Evolutionary conservation across 371 early-diverging fungal genomes (phyloP), one percentile per base, ranked within the genome.

Genomic region (Parasitella parasitica): DNA sequence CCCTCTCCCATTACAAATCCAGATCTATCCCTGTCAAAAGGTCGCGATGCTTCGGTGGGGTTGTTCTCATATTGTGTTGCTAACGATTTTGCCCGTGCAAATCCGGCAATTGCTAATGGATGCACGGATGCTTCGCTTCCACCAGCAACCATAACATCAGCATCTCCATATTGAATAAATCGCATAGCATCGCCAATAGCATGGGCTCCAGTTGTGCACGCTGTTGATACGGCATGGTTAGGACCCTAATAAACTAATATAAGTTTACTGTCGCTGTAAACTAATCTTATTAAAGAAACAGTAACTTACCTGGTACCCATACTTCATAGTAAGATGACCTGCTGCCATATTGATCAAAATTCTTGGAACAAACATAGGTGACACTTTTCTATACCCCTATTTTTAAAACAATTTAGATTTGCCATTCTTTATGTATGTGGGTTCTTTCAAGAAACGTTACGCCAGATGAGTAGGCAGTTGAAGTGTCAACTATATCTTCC

Each of bases 1-100:
- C 98, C 98, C 66, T 97, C 98, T 6, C 96, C 95, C 61, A 97
- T 94, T 1, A 97, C 98, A 71, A 97, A 97, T 11, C 98, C 98
- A 61, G 87, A 86, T 1, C 98, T 83, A 49, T 87, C 86, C 9
- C 54, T 64, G 72, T 97, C 97, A 76, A 97, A 97, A 0, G 98
- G 98, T 20, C 97, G 82, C 13, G 95, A 95, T 0, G 96, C 86
- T 30, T 81, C 75, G 12, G 76, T 61, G 0, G 97, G 98, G 1
- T 59, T 55, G 39, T 92, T 89, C 67, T 96, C 95, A 69, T 75
- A 94, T 1, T 72, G 73, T 1, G 93, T 84, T 2, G 90, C 89
- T 34, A 97, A 78, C 6, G 96, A 91, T 65, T 93, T 92, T 12
- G 95, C 91, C 54, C 92, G 89, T 48, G 89, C 89, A 76, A 97